Base-by-base conservation (phyloP, 164 flowering plant species). In the Chloranthus sessilifolius region DNA sequence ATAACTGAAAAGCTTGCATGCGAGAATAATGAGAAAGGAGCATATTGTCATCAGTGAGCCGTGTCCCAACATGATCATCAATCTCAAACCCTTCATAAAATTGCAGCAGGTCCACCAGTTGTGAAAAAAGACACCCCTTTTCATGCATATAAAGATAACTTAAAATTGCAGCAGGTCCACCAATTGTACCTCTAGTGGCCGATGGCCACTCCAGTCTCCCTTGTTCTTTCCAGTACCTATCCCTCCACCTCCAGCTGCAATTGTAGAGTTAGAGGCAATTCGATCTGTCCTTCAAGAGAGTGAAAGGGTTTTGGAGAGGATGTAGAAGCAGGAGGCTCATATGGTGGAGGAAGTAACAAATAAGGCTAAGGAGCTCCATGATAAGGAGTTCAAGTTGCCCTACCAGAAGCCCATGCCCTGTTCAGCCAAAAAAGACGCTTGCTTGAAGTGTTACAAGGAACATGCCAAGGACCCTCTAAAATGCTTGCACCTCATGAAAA, bases 41-140 rank as follows among this genome's bases (percentile, higher is more conserved):
- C 57, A 87, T 95, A 66, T 84, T 83, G 59, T 88, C 95, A 76
- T 94, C 99, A 42, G 75, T 74, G 51, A 88, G 67, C 59, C 89
- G 99, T 19, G 75, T 80, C 48, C 97, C 97, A 56, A 33, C 62
- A 62, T 84, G 86, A 65, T 89, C 96, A 76, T 89, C 77, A 53
- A 89, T 94, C 77, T 89, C 97, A 74, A 94, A 89, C 36, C 78
- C 73, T 67, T 94, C 99, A 64, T 94, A 94, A 59, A 81, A 94
- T 65, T 89, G 95, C 46, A 94, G 75, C 61, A 86, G 76, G 74
- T 94, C 95, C 58, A 88, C 97, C 55, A 94, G 58, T 62, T 94
- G 99, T 5, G 89, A 78, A 74, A 94, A 94, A 43, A 94, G 85
- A 20, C 79, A 79, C 35, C 99, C 99, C 50, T 77, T 86, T 36